A percentile compares a stretch with the other conserved stretches of the same genome.
Conservation (phyloP, 164 flowering plant species). For the Litsea cubeba region DNA sequence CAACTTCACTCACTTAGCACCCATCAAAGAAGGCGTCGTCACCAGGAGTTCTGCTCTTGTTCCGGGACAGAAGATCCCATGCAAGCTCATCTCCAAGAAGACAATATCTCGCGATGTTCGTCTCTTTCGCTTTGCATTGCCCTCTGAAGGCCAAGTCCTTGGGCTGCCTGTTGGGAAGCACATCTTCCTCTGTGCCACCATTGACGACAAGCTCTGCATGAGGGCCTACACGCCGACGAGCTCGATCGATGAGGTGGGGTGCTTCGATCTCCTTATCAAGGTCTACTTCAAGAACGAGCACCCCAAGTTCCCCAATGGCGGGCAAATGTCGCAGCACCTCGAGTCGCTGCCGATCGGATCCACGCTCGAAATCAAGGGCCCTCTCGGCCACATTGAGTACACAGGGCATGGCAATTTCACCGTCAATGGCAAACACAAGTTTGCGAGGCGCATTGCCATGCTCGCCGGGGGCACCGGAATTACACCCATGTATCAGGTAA, state of each 20-base stretch:
- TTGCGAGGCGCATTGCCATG: conserved; percentile 73
- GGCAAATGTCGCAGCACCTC: conserved; percentile 73
- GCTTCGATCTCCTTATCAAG: conserved; percentile 71
- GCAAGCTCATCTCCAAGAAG: conserved; percentile 57
- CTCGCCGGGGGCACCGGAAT: conserved; percentile 96
- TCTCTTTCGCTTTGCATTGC: conserved; percentile 63
- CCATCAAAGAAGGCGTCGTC: conserved; percentile 46
- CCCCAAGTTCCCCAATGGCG: conserved; percentile 83
- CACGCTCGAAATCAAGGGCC: conserved; percentile 68
- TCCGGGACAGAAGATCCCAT: conserved; percentile 58
- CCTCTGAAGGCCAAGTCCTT: conserved; percentile 54
- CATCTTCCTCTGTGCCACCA: conserved; percentile 64
- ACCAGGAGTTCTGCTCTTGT: conserved; percentile 36
- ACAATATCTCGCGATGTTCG: conserved; percentile 70
- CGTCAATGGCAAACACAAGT: conserved; percentile 66
- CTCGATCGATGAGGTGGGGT: conserved; percentile 55
- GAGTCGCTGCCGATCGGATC: conserved; percentile 61
- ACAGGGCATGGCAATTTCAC: conserved; percentile 57
- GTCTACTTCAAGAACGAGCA: conserved; percentile 64
- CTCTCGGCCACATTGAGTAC: conserved; percentile 88
- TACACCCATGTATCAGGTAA: conserved; percentile 86
- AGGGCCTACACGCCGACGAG: conserved; percentile 87
- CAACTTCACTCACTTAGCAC: conserved; percentile 30
- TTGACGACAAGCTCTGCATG: conserved; percentile 73
- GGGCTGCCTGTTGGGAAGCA: conserved; percentile 91